Conservation (phyloP, 139 green algal species). For the Pseudopediastrum boryanum region DNA sequence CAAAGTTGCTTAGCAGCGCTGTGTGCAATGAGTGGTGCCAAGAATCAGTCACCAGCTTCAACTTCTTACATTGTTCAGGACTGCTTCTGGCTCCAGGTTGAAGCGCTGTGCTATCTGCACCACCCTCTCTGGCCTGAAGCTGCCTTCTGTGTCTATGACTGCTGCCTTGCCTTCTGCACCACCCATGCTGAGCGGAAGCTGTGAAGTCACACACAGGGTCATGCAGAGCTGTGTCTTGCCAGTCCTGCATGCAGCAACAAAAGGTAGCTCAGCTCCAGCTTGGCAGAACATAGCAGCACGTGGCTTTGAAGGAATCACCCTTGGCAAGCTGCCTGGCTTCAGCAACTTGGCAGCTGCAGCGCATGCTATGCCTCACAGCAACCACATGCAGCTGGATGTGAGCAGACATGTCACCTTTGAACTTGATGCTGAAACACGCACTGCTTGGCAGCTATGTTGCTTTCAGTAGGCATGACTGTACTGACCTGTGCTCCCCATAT, state of each 20-base stretch:
- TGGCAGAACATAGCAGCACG: too few relatives aligned
- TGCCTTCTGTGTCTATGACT: slow-evolving; percentile 72
- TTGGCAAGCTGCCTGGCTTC: too few relatives aligned
- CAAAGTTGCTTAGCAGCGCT: background rate
- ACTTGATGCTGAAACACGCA: too few relatives aligned
- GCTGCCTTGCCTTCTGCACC: slow-evolving; percentile 66
- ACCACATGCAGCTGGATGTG: too few relatives aligned
- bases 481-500: slow-evolving; percentile 80
- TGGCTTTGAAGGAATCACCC: too few relatives aligned
- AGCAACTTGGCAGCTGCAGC: too few relatives aligned
- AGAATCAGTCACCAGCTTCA: background rate
- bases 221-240: slow-evolving; percentile 90
- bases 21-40: too few relatives aligned
- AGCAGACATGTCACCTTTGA: too few relatives aligned
- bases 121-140: slow-evolving; percentile 89
- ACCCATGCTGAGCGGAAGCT: slow-evolving; percentile 69
- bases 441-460: too few relatives aligned
- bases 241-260: slow-evolving; percentile 40
- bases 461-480: too few relatives aligned
- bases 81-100: slow-evolving; percentile 75
- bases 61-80: slow-evolving; percentile 74
- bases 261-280: too few relatives aligned
- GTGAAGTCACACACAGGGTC: slow-evolving; percentile 85
- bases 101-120: slow-evolving; percentile 85
- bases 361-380: too few relatives aligned